Evolutionary conservation across 257 asterid genomes (phyloP), one percentile per base, ranked within the genome.

Genomic region (Linaria vulgaris): DNA sequence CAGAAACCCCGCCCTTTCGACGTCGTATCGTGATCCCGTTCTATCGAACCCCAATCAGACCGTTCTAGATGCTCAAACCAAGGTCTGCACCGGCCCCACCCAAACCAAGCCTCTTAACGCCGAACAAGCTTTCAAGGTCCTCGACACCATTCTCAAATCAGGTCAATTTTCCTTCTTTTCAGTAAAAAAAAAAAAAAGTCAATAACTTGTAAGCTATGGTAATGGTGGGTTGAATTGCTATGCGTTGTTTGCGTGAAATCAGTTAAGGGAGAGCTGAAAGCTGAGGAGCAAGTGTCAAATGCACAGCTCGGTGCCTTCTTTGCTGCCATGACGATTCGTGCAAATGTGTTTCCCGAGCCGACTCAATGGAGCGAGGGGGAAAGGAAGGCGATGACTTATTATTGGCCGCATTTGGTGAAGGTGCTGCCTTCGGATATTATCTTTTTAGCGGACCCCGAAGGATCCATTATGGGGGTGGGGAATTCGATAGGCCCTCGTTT

Each of bases 361-460:
- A 92, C 99, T 55, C 97, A 85, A 47, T 92, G 99, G 99, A 92
- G 94, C 57, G 97, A 89, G 72, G 99, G 99, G 55, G 99, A 92
- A 76, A 90, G 83, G 77, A 81, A 64, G 54, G 97, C 97, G 25
- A 82, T 92, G 91, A 63, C 84, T 55, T 72, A 80, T 77, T 89
- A 71, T 68, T 92, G 99, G 99, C 99, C 99, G 21, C 80, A 84
- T 68, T 74, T 92, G 54, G 77, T 87, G 60, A 78, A 87, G 17
- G 78, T 76, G 27, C 74, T 92, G n/a, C 96, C 99, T 15, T 85
- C 85, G 15, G 95, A 83, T 75, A 71, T 84, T 21, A 78, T 92
- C 41, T 92, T 89, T 72, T 69, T 92, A 55, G 95, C 97, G 72
- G 99, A 92, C 79, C 99, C 97, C 39, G 96, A 89, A 66, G 96